Conservation (phyloP, 1,284 basidiomycete species). For the Microbotryum silenes-acaulis region DNA sequence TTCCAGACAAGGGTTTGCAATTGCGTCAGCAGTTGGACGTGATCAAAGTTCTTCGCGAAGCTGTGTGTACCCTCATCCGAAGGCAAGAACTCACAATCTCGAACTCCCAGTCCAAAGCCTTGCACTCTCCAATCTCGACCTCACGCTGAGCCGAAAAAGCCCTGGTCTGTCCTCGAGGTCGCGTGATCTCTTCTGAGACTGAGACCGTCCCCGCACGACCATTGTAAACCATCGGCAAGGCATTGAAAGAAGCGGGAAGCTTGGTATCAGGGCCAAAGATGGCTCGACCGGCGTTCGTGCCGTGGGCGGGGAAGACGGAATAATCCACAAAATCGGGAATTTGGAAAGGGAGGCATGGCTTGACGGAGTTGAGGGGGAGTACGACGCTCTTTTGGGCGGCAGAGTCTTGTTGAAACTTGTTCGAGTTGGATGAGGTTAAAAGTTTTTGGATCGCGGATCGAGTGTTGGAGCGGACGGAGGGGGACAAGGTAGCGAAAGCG, state of each 20-base stretch:
- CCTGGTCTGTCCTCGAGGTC: slow-evolving; percentile 29
- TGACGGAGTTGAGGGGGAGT: slow-evolving; percentile 6
- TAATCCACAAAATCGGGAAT: slow-evolving; percentile 35
- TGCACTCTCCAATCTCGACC: slow-evolving; percentile 20
- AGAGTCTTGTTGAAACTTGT: not conserved
- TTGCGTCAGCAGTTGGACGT: too few species aligned
- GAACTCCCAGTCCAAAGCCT: slow-evolving; percentile 34
- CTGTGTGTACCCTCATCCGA: too few species aligned
- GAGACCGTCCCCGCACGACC: slow-evolving; percentile 26
- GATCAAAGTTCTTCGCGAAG: too few species aligned
- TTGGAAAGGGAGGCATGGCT: slow-evolving; percentile 24
- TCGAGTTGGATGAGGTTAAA: slow-evolving; percentile 10
- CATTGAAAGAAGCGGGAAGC: slow-evolving; percentile 19
- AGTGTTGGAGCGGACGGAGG: slow-evolving; percentile 9
- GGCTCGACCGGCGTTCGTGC: slow-evolving; percentile 20
- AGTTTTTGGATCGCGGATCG: slow-evolving; percentile 21
- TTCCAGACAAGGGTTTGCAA: not conserved
- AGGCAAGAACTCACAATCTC: slow-evolving; percentile 29
- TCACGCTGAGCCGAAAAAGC: slow-evolving; percentile 12
- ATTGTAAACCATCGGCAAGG: slow-evolving; percentile 34
- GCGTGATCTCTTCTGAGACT: not conserved
- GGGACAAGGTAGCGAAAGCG: slow-evolving; percentile 18
- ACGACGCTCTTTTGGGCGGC: slow-evolving; percentile 9
- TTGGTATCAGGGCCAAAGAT: slow-evolving; percentile 24
- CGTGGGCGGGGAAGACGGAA: slow-evolving; percentile 32